Percentiles rank a stretch among this genome's conserved stretches.
Conservation (phyloP, 1,139 yeast species). For the Saccharomyces hybrid region DNA sequence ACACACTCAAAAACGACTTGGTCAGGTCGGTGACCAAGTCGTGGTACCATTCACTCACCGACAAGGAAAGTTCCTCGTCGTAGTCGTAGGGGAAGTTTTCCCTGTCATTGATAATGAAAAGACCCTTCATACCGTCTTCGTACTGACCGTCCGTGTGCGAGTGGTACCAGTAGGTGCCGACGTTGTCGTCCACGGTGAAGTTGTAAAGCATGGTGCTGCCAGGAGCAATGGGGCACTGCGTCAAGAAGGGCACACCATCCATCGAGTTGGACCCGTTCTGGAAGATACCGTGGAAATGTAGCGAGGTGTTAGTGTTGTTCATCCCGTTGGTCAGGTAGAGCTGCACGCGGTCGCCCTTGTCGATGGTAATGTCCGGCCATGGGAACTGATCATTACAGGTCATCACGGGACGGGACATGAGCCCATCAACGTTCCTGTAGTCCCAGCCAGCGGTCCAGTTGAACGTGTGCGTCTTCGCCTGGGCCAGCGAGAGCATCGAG, state of each 20-base stretch:
- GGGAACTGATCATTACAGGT: conserved; percentile 85
- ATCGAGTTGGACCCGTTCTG: conserved; percentile 62
- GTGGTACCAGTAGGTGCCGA: conserved; percentile 93
- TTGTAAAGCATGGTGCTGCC: conserved; percentile 63
- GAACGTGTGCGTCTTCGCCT: conserved; percentile 54
- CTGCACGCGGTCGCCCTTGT: conserved; percentile 68
- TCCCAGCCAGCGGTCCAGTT: conserved; percentile 74
- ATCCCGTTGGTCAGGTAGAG: conserved; percentile 66
- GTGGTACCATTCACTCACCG: conserved; percentile 84
- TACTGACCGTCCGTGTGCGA: conserved; percentile 82
- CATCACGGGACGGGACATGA: conserved; percentile 53
- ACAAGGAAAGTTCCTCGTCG: conserved; percentile 67
- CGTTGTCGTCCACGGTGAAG: conserved; percentile 74
- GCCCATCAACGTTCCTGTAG: conserved; percentile 70
- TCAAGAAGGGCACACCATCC: conserved; percentile 86
- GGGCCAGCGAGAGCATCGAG: conserved; percentile 4
- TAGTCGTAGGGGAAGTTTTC: conserved; percentile 43
- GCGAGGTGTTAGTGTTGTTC: conserved; percentile 55
- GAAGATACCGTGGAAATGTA: conserved; percentile 91
- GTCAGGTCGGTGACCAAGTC: conserved; percentile 46
- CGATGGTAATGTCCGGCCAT: conserved; percentile 65
- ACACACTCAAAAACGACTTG: conserved; percentile 52
- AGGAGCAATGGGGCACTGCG: conserved; percentile 83
- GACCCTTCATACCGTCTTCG: conserved; percentile 86
- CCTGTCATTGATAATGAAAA: conserved; percentile 49